Percentiles rank a stretch among this genome's conserved stretches.
These are phyloP conservation scores for Aureobasidium musti DNA, from an alignment of 2,329 filamentous ascomycete species.

Conservation along the genomic window DNA sequence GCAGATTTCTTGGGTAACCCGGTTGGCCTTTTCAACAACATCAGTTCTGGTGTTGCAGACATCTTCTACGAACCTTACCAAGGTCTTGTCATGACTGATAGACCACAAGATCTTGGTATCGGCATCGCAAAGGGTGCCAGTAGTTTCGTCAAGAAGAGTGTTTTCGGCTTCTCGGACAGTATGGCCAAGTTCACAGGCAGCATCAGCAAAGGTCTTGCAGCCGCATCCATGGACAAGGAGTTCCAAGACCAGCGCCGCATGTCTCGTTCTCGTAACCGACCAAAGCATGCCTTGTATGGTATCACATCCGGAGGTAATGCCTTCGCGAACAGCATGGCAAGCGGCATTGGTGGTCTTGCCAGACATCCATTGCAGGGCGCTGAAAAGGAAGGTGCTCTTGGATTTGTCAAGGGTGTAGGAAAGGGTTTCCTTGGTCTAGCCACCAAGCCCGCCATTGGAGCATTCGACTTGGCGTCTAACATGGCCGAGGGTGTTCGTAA, in stretches of 20 bases:
- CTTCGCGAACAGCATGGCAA: conserved; percentile 87
- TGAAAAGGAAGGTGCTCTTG: conserved; percentile 88
- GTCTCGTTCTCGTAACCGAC: conserved; percentile 86
- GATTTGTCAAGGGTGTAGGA: conserved; percentile 96
- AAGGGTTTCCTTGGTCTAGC: conserved; percentile 93
- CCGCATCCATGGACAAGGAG: conserved; percentile 95
- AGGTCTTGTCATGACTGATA: conserved; percentile 92
- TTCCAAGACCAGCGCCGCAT: conserved; percentile 97
- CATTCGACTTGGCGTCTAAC: conserved; percentile 95
- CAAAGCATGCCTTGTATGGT: conserved; percentile 95
- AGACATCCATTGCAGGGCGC: conserved; percentile 93
- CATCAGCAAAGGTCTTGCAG: conserved; percentile 93
- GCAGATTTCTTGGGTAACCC: conserved; percentile 98
- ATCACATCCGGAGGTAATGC: conserved; percentile 95
- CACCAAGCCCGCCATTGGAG: conserved; percentile 94
- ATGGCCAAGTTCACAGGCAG: conserved; percentile 98
- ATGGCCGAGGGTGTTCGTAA: conserved; percentile 97
- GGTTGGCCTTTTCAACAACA: conserved; percentile 96
- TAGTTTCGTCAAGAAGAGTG: conserved; percentile 97
- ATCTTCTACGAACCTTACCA: conserved; percentile 99
- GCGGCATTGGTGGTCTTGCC: conserved; percentile 88
- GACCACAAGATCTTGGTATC: conserved; percentile 89
- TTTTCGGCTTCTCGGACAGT: conserved; percentile 95
- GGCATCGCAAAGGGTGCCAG: conserved; percentile 96
- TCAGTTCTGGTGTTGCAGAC: conserved; percentile 93